Conservation (phyloP, 2,329 filamentous ascomycete species). For the Scleromitrula shiraiana region DNA sequence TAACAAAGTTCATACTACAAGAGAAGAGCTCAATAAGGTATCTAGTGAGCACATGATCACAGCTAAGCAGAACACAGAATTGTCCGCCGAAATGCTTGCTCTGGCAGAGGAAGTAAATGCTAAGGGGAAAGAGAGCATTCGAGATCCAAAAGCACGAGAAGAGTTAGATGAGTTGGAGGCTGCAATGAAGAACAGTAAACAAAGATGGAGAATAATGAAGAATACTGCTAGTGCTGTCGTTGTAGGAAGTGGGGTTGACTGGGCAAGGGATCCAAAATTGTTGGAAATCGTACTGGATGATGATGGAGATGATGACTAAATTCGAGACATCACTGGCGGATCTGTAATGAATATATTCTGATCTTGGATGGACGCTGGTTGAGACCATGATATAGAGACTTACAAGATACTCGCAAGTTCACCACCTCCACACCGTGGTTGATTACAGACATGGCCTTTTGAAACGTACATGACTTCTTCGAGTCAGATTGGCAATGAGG, state of each 20-base stretch:
- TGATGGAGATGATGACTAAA: slow-evolving; percentile 38
- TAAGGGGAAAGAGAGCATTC: slow-evolving; percentile 45
- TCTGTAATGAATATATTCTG: neutral
- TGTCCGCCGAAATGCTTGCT: slow-evolving; percentile 54
- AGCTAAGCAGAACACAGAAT: slow-evolving; percentile 51
- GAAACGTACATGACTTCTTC: too few relatives aligned
- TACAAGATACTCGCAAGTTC: too few relatives aligned
- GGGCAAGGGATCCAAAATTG: slow-evolving; percentile 62
- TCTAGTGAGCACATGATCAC: slow-evolving; percentile 51
- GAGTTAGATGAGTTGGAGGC: slow-evolving; percentile 51
- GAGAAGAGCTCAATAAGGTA: slow-evolving; percentile 45
- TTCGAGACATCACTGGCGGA: neutral
- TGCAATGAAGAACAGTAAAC: slow-evolving; percentile 53
- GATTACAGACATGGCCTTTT: too few relatives aligned
- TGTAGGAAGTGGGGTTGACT: slow-evolving; percentile 75
- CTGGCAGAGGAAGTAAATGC: slow-evolving; percentile 50
- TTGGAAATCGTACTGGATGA: slow-evolving; percentile 64
- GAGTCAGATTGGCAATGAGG: too few relatives aligned
- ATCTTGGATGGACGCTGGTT: too few relatives aligned
- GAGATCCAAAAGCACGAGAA: slow-evolving; percentile 43
- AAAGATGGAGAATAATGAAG: slow-evolving; percentile 68
- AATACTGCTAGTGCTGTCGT: slow-evolving; percentile 70
- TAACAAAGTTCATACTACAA: slow-evolving; percentile 41
- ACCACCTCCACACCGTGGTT: too few relatives aligned
- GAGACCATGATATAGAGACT: too few relatives aligned